Conservation (phyloP, 2,329 filamentous ascomycete genomes). For the Clonostachys sp. region DNA sequence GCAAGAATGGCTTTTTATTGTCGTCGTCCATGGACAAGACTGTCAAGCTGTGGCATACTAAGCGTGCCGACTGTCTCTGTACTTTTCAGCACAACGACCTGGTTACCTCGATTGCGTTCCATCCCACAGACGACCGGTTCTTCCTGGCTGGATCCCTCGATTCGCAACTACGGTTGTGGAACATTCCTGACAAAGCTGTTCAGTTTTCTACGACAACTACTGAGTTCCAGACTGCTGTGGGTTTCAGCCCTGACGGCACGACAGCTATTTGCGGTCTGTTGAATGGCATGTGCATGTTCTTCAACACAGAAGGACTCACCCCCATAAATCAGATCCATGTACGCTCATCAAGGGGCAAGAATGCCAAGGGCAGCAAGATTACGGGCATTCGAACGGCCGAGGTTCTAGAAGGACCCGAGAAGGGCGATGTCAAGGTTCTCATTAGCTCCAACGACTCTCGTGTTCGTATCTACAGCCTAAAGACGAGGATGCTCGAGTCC, state of each 20-base stretch:
- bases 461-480: slow-evolving; percentile 82
- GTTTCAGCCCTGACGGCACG: slow-evolving; percentile 89
- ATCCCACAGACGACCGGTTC: slow-evolving; percentile 92
- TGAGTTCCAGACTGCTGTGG: slow-evolving; percentile 90
- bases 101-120: slow-evolving; percentile 91
- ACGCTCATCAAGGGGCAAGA: slow-evolving; percentile 86
- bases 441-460: slow-evolving; percentile 95
- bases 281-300: slow-evolving; percentile 82
- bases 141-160: slow-evolving; percentile 93
- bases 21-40: slow-evolving; percentile 99
- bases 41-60: slow-evolving; percentile 89
- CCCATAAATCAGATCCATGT: slow-evolving; percentile 84
- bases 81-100: slow-evolving; percentile 94
- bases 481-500: slow-evolving; percentile 77
- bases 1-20: slow-evolving; percentile 96
- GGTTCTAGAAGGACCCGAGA: slow-evolving; percentile 28
- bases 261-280: slow-evolving; percentile 84
- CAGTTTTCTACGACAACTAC: slow-evolving; percentile 73
- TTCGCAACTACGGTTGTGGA: slow-evolving; percentile 85
- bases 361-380: slow-evolving; percentile 95
- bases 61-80: slow-evolving; percentile 78
- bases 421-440: slow-evolving; percentile 73
- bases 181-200: slow-evolving; percentile 92
- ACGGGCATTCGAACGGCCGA: slow-evolving; percentile 81
- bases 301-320: slow-evolving; percentile 87